Conservation (phyloP, 768 basidiomycete species). For the Termitomyces sp. region DNA sequence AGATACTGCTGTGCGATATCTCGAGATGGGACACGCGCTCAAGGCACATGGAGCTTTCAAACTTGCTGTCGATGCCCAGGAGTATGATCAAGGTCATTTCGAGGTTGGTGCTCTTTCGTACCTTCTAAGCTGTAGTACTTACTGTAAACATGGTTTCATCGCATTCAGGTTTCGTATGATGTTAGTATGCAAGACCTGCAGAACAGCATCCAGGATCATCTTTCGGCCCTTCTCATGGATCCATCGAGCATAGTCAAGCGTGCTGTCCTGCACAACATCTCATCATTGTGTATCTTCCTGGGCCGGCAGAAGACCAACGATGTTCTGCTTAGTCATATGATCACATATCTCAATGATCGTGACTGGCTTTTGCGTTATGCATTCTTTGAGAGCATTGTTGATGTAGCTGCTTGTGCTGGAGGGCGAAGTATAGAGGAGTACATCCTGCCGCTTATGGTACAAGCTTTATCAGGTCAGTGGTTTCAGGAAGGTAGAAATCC, state of each 20-base stretch:
- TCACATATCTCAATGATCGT: conserved; percentile 79
- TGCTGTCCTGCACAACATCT: conserved; percentile 83
- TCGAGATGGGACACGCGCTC: conserved; percentile 92
- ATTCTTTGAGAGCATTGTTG: conserved; percentile 95
- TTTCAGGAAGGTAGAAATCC: neutral
- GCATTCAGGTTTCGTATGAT: conserved; percentile 82
- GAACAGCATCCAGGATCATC: conserved; percentile 79
- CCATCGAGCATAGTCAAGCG: conserved; percentile 88
- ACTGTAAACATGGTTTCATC: neutral
- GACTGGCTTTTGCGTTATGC: conserved; percentile 91
- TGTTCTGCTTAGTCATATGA: conserved; percentile 86
- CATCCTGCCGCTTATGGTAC: conserved; percentile 94
- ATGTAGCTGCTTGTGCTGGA: conserved; percentile 92
- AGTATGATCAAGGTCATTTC: conserved; percentile 75
- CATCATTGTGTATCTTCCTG: conserved; percentile 88
- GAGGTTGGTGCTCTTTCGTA: conserved; percentile 48
- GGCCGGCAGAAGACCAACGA: conserved; percentile 94
- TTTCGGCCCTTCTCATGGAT: conserved; percentile 84
- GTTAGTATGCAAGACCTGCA: conserved; percentile 84
- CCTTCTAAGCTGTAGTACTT: neutral
- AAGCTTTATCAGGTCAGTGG: conserved; percentile 81
- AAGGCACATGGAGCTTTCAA: conserved; percentile 79
- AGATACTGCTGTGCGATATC: conserved; percentile 79
- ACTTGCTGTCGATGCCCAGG: conserved; percentile 58
- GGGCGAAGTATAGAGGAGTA: conserved; percentile 92